Evolutionary conservation across 306 rosid genomes (phyloP), one percentile per base, ranked within the genome.

Genomic region (Lithocarpus polystachyus): DNA sequence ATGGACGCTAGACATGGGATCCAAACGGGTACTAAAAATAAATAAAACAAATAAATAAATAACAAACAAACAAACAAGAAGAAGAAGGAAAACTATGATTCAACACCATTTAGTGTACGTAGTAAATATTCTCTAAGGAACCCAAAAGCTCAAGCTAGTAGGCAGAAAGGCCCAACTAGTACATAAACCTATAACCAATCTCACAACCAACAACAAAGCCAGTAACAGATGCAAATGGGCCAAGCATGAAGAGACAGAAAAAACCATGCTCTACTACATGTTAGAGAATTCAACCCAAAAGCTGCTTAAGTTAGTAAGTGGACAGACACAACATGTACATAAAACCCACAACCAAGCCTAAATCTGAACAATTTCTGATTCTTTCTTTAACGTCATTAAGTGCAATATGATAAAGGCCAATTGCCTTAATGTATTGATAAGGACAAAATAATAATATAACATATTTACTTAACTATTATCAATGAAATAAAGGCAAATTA

Each of bases 361-460:
- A 18, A 33, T 31, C 5, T 3, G 48, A 65, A 33, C 12, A 5
- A 31, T 33, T 4, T 17, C 14, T 43, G 14, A 67, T 45, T 62
- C 51, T 3, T 67, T 33, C 51, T 26, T 35, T 18, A 20, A 17
- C 17, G 1, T 23, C 67, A 59, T 23, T 59, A 23, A 59, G 65
- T 4, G 10, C 4, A 65, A 5, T 51, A 65, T 65, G 33, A 31
- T 43, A 29, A 31, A 14, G 13, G 15, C 53, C 53, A 53, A 71
- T 61, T 76, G 68, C 40, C 73, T 45, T 79, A 22, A 68, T 14
- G 61, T 37, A 54, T 72, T 75, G 48, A 73, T 68, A 48, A 53
- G 69, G 80, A 29, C 33, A 65, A 37, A 54, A 68, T 19, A 35
- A 79, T 40, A 59, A 79, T 65, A 71, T 70, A 74, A 80, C 74